These are phyloP conservation scores for Melastoma candidum DNA, from an alignment of 441 rosid species.

Conservation along the genomic window DNA sequence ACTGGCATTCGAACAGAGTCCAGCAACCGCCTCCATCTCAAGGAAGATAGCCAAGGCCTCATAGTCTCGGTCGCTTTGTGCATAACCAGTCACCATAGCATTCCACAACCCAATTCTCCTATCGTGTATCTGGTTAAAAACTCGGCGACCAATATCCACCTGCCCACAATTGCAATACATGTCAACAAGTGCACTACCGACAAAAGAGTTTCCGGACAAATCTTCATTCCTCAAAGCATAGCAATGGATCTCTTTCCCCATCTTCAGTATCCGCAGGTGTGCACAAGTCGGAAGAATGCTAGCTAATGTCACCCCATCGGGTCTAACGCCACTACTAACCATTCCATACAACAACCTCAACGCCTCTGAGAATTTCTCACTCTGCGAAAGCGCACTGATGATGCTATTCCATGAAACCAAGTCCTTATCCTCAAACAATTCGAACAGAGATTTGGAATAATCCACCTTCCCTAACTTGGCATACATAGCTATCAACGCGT, in stretches of 20 bases:
- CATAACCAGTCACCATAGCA: constrained; percentile 88
- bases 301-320: constrained; percentile 70
- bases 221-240: constrained; percentile 55
- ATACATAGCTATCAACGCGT: constrained; percentile 74
- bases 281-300: constrained; percentile 89
- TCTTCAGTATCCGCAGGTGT: constrained; percentile 40
- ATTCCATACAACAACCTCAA: constrained; percentile 35
- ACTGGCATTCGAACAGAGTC: constrained; percentile 62
- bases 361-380: constrained; percentile 50
- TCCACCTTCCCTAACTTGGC: constrained; percentile 51
- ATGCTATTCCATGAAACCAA: constrained; percentile 83
- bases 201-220: constrained; percentile 57
- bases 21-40: constrained; percentile 53
- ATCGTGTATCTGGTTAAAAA: constrained; percentile 41
- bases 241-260: constrained; percentile 78
- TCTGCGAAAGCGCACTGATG: constrained; percentile 61
- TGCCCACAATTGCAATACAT: constrained; percentile 76
- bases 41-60: constrained; percentile 58
- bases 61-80: constrained; percentile 55
- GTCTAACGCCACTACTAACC: constrained; percentile 51
- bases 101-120: constrained; percentile 63
- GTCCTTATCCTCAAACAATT: constrained; percentile 48
- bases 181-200: constrained; percentile 84
- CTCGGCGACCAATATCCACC: constrained; percentile 49
- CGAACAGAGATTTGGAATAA: constrained; percentile 35